These are phyloP conservation scores for Colletotrichum liaoningense DNA, from an alignment of 2,329 filamentous ascomycete genomes.

Conservation along the genomic window DNA sequence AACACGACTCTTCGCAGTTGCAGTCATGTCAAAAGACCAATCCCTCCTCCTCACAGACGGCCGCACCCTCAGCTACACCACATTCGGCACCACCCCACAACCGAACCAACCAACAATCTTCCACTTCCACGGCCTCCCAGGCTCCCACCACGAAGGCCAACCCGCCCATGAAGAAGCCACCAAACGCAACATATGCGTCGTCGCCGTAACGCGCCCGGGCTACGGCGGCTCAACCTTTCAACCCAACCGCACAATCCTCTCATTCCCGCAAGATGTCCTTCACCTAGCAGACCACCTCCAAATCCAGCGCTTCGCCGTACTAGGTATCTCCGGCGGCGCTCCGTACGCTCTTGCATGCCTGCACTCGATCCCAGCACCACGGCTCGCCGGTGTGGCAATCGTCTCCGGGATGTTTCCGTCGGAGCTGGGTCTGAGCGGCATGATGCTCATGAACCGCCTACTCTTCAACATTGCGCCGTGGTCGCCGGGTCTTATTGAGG, in stretches of 20 bases:
- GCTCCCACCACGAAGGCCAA: constrained; percentile 50
- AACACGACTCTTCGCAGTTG: rapidly evolving
- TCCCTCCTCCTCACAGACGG: constrained; percentile 48
- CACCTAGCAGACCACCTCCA: constrained; percentile 42
- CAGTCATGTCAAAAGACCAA: neutral
- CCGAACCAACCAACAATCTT: constrained; percentile 45
- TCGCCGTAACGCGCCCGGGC: constrained; percentile 54
- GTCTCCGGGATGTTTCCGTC: constrained; percentile 36
- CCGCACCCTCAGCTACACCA: constrained; percentile 51
- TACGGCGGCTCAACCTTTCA: constrained; percentile 53
- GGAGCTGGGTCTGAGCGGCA: constrained; percentile 28
- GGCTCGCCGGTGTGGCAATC: constrained; percentile 25
- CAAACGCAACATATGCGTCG: constrained; percentile 44
- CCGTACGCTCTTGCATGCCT: constrained; percentile 51
- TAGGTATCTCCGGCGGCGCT: constrained; percentile 50
- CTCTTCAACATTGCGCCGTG: constrained; percentile 28
- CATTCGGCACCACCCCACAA: constrained; percentile 45
- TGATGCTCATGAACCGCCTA: constrained; percentile 30
- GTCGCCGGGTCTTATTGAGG: constrained; percentile 8
- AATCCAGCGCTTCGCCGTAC: constrained; percentile 44
- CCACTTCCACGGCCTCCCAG: constrained; percentile 56
- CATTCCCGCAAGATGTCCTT: constrained; percentile 48
- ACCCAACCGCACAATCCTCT: constrained; percentile 43
- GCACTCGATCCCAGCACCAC: constrained; percentile 40
- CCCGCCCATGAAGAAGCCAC: constrained; percentile 41